Base-by-base conservation (phyloP, 2,329 filamentous ascomycete species). In the Ceratocystis cacaofunesta region DNA sequence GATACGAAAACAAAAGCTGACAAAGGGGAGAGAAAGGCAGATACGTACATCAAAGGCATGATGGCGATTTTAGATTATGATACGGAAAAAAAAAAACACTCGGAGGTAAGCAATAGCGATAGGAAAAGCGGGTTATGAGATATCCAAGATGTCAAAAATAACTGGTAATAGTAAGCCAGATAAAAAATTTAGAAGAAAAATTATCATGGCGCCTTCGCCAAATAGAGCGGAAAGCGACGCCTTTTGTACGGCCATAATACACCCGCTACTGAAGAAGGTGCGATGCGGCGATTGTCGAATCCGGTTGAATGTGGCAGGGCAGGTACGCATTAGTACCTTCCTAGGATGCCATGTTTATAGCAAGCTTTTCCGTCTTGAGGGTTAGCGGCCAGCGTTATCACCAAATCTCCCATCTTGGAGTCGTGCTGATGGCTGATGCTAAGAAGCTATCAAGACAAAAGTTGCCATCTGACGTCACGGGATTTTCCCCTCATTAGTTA, bases 21-120 rank as follows among this genome's bases (percentile, higher is more conserved):
- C 10, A 19, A 7, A 57, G 28, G 8, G 19, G 30, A n/a, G 15
- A 52, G 25, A 12, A 3, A 10, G 41, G 6, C 22, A 30, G 15
- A 12, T n/a, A 62, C 66, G 25, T 58, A 67, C 66, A 67, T 67
- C 36, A 67, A 58, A 67, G 66, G 66, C 66, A 67, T 67, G 57
- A 36, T 65, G 62, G 36, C 57, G 50, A 52, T 64, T 22, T n/a
- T n/a, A 22, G 19, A 28, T 62, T 22, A 41, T 55, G 36, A 28
- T 25, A 46, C 32, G 61, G 28, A 22, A 41, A 58, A 63, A 30
- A 30, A 61, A 44, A 28, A 44, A 30, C 28, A 25, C 36, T 60
- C 7, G 17, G n/a, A 19, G 19, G 41, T 36, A 41, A 65, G 44
- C 52, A 15, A 65, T 46, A 60, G 30, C 19, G 52, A 17, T n/a